Conservation (phyloP, 2,329 filamentous ascomycete genomes). For the Neonectria coccinea region DNA sequence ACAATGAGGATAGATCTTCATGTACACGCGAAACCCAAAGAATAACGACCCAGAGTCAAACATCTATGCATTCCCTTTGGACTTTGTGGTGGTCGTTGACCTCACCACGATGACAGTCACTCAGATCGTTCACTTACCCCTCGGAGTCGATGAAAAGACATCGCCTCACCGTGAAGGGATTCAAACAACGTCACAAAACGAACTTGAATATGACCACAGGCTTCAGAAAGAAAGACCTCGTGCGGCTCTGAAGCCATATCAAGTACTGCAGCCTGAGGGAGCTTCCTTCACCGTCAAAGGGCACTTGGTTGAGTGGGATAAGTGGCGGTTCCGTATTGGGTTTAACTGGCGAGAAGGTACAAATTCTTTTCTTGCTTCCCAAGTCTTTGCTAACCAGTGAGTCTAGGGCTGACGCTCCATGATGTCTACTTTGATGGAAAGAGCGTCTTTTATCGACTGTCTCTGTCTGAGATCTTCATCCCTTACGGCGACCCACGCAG, state of each 20-base stretch:
- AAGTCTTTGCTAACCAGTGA: too few relatives aligned
- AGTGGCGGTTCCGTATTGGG: conserved; percentile 74
- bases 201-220: conserved; percentile 50
- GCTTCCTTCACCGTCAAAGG: conserved; percentile 56
- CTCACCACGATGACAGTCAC: conserved; percentile 9
- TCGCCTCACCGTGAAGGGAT: neutral
- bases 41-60: conserved; percentile 22
- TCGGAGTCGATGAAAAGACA: conserved; percentile 15
- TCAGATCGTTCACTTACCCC: conserved; percentile 10
- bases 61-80: conserved; percentile 19
- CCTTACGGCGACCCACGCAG: conserved; percentile 66
- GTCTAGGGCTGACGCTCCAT: conserved; percentile 63
- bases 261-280: conserved; percentile 1
- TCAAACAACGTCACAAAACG: neutral
- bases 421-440: conserved; percentile 75
- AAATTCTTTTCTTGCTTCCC: too few relatives aligned
- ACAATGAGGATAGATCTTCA: conserved; percentile 8
- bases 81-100: conserved; percentile 18
- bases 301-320: conserved; percentile 64
- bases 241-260: conserved; percentile 47
- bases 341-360: conserved; percentile 76
- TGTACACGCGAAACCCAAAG: conserved; percentile 20
- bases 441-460: conserved; percentile 72
- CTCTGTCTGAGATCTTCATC: conserved; percentile 75
- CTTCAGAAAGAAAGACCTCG: conserved; percentile 39